These are phyloP conservation scores for Macroventuria anomochaeta DNA, from an alignment of 2,329 filamentous ascomycete species.

Conservation along the genomic window DNA sequence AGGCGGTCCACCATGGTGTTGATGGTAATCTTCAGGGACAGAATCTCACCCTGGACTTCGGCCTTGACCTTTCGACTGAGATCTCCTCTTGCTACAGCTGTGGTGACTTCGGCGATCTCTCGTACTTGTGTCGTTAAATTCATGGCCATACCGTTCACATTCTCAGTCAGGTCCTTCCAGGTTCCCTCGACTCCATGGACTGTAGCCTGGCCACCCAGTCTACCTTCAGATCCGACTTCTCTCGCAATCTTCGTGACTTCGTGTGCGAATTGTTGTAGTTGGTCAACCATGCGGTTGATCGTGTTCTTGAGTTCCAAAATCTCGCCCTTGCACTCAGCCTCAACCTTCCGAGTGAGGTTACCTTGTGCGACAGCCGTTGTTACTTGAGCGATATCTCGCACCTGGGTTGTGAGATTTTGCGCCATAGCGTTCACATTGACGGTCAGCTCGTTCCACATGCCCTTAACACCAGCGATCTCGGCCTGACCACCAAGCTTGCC, in stretches of 20 bases:
- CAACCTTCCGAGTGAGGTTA: slow-evolving; percentile 59
- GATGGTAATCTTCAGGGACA: slow-evolving; percentile 81
- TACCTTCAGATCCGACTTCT: slow-evolving; percentile 60
- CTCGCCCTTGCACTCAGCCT: slow-evolving; percentile 60
- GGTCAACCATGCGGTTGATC: slow-evolving; percentile 62
- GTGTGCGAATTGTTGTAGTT: slow-evolving; percentile 60
- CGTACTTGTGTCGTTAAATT: slow-evolving; percentile 60
- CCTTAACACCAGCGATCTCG: slow-evolving; percentile 68
- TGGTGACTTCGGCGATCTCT: slow-evolving; percentile 61
- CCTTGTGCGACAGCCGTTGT: slow-evolving; percentile 60
- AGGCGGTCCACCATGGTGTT: slow-evolving; percentile 72
- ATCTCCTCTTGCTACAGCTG: slow-evolving; percentile 59
- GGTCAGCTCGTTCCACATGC: slow-evolving; percentile 70
- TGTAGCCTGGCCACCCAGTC: slow-evolving; percentile 59
- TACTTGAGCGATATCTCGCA: slow-evolving; percentile 61
- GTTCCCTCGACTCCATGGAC: slow-evolving; percentile 61
- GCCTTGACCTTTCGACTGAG: slow-evolving; percentile 60
- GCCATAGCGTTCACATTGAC: slow-evolving; percentile 63
- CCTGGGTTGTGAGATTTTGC: slow-evolving; percentile 60
- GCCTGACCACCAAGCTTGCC: slow-evolving; percentile 69
- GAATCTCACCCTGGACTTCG: slow-evolving; percentile 60
- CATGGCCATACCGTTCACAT: slow-evolving; percentile 62
- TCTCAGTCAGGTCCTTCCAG: slow-evolving; percentile 62
- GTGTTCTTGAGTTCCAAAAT: slow-evolving; percentile 60
- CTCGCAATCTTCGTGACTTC: slow-evolving; percentile 61